Evolutionary conservation across 2,329 filamentous ascomycete species (phyloP), one percentile per base, ranked within the genome.

Genomic region (Fusarium newnesense): DNA sequence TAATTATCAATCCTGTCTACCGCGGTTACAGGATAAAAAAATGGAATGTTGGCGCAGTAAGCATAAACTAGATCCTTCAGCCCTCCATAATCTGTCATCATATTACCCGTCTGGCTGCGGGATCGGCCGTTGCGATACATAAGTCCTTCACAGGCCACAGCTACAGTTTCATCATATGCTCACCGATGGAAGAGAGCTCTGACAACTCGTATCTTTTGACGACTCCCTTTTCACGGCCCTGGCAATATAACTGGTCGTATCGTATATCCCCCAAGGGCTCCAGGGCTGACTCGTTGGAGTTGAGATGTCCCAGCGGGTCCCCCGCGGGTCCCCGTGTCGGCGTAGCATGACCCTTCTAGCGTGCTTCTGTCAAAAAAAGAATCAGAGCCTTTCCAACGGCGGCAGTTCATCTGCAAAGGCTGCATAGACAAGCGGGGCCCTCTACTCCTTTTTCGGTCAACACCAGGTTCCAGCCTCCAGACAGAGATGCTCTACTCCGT

Each of bases 381-480:
- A 42, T 12, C 50, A 18, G 37, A 32, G 67, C 67, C 59, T 43
- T 69, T 69, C 67, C 67, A 69, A 69, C 67, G 67, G 65, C 52
- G 67, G 67, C 67, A 69, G 67, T 69, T 69, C 59, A 40, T 11
- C 58, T 69, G 46, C 67, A 69, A 32, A 44, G 36, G 26, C 44
- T 69, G 66, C 67, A 69, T 69, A 64, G 65, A 69, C 39, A 24
- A 34, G 67, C 46, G 67, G 67, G 59, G 24, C 64, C 59, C 36
- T 24, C 40, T 15, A 44, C 59, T 54, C 50, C 50, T 56, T 58
- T 69, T 69, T 70, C 43, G 64, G 57, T 28, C 46, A 44, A 42
- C 63, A 21, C 37, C 19, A 37, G 15, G 28, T 36, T 43, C 47
- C 34, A 64, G 47, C 26, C 24, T 36, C 50, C 37, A 52, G 49